Evolutionary conservation across 371 early-diverging fungal species (phyloP).

Genomic region (Apophysomyces variabilis): DNA sequence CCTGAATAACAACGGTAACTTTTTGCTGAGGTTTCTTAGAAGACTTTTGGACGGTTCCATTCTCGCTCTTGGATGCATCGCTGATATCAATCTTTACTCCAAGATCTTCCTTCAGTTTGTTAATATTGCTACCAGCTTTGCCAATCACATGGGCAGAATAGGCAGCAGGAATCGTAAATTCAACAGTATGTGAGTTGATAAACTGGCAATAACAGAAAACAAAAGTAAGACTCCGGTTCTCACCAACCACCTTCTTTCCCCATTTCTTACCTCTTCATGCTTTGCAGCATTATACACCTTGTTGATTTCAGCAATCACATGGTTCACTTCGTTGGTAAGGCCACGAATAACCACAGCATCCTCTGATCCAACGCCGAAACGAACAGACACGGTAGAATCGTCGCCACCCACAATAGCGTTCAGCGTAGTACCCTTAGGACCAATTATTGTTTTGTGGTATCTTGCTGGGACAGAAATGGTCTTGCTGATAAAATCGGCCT

Average conservation of each 20-base stretch:
- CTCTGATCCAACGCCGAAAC: conserved; percentile 63
- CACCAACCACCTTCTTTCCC: too few species aligned
- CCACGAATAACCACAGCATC: conserved; percentile 83
- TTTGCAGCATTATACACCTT: conserved; percentile 71
- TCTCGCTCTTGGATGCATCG: conserved; percentile 36
- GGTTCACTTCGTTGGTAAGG: conserved; percentile 74
- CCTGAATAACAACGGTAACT: conserved; percentile 78
- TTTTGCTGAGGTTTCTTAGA: conserved; percentile 47
- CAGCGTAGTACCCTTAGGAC: conserved; percentile 74
- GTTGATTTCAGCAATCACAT: conserved; percentile 67
- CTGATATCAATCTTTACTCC: conserved; percentile 83
- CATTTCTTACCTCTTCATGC: conserved; percentile 57
- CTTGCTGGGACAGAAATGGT: conserved; percentile 67
- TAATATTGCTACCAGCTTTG: conserved; percentile 83
- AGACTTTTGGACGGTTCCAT: conserved; percentile 45
- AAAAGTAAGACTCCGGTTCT: too few species aligned
- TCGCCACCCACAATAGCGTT: conserved; percentile 59
- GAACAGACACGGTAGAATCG: conserved; percentile 69
- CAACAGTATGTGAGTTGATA: conserved; percentile 70
- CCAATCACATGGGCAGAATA: conserved; percentile 88
- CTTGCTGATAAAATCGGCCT: conserved; percentile 72
- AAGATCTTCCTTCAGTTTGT: conserved; percentile 75
- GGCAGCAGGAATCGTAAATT: conserved; percentile 70
- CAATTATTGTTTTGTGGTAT: conserved; percentile 81
- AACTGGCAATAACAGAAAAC: conserved; percentile 27